Conservation (phyloP, 352 stramenopile species). For the Phytophthora agathidicida region DNA sequence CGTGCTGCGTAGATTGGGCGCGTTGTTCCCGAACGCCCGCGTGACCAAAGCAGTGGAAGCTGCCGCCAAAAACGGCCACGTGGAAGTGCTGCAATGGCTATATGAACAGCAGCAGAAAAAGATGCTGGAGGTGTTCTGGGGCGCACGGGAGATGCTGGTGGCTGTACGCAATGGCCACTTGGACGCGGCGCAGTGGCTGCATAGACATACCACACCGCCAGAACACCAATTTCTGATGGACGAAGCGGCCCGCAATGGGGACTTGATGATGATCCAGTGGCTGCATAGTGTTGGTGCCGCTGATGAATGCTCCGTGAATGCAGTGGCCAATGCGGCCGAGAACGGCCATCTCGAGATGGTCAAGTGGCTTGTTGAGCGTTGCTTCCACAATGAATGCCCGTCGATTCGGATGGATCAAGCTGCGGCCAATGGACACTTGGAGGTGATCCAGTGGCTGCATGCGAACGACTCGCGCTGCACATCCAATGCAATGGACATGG, state of each 20-base stretch:
- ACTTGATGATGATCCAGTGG: constrained; percentile 47
- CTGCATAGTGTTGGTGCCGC: constrained; percentile 28
- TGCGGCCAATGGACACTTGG: constrained; percentile 45
- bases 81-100: constrained; percentile 42
- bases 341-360: constrained; percentile 48
- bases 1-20: constrained; percentile 31
- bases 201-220: constrained; percentile 31
- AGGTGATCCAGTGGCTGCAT: constrained; percentile 25
- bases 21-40: constrained; percentile 15
- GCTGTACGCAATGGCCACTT: constrained; percentile 43
- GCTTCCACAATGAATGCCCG: constrained; percentile 27
- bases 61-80: constrained; percentile 33
- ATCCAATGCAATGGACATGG: constrained; percentile 36
- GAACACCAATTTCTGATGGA: constrained; percentile 40
- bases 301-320: constrained; percentile 41
- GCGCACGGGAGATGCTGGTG: constrained; percentile 32
- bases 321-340: constrained; percentile 43
- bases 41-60: constrained; percentile 43
- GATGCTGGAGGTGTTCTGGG: constrained; percentile 30
- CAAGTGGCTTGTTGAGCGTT: constrained; percentile 42
- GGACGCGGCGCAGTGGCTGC: constrained; percentile 42
- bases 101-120: constrained; percentile 22
- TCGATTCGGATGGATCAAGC: constrained; percentile 44
- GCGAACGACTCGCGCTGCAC: constrained; percentile 30
- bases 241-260: constrained; percentile 39